These are phyloP conservation scores for Guadua angustifolia DNA, from an alignment of 176 grass and related monocot genomes.

Conservation along the genomic window DNA sequence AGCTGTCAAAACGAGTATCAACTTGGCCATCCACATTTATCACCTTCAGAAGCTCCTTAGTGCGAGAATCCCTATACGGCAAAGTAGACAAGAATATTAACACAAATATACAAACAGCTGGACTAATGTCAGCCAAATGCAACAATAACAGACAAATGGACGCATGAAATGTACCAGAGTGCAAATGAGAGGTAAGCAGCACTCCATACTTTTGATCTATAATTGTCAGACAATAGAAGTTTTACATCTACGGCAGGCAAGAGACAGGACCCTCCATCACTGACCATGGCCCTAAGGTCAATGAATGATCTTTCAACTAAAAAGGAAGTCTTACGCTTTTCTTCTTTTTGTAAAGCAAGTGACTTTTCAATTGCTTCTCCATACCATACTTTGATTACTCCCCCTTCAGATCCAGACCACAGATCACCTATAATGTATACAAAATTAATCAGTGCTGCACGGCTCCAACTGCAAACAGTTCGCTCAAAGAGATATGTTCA, in stretches of 20 bases:
- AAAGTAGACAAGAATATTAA: constrained; percentile 41
- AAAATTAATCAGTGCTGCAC: constrained; percentile 3
- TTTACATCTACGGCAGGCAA: constrained; percentile 84
- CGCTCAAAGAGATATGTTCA: not conserved
- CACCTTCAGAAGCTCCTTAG: constrained; percentile 78
- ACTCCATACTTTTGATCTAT: constrained; percentile 86
- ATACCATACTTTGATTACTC: constrained; percentile 79
- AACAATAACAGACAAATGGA: constrained; percentile 53
- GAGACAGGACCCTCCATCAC: constrained; percentile 65
- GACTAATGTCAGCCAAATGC: constrained; percentile 39
- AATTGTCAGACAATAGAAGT: constrained; percentile 87
- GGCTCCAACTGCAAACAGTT: constrained; percentile 8
- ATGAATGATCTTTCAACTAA: constrained; percentile 80
- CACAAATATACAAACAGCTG: constrained; percentile 38
- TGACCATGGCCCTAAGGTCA: constrained; percentile 78
- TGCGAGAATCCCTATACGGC: constrained; percentile 68
- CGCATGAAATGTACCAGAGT: constrained; percentile 73
- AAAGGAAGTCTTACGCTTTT: constrained; percentile 68
- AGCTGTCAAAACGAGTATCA: constrained; percentile 70
- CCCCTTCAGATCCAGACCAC: constrained; percentile 10
- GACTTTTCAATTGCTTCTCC: constrained; percentile 69
- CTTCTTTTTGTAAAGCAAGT: constrained; percentile 67
- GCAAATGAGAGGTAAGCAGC: constrained; percentile 76
- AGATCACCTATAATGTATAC: too few species aligned
- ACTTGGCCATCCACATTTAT: constrained; percentile 75